phyloP scores from a whole-genome alignment of 164 flowering plant genomes.

The Tetracentron sinense region DNA sequence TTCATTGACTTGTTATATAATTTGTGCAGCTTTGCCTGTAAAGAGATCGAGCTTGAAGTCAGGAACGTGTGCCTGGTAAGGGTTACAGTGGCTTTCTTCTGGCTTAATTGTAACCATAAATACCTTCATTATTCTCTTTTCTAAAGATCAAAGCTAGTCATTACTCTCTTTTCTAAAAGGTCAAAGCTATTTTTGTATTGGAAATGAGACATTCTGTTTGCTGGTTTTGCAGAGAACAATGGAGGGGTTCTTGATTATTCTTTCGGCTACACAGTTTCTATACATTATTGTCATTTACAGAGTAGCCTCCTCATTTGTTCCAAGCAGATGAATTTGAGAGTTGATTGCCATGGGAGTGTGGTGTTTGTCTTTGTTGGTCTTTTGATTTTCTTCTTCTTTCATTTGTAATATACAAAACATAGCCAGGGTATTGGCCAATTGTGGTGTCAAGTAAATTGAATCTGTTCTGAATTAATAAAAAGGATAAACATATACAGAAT shows the following conservation, averaged over 20 bases:
- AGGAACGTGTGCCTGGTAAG: constrained; percentile 58
- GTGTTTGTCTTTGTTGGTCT: no score
- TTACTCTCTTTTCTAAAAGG: background rate
- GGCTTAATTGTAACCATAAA: background rate
- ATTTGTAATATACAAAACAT: no score
- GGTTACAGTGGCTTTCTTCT: background rate
- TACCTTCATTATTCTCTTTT: background rate
- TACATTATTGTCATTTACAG: constrained; percentile 46
- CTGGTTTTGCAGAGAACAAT: constrained; percentile 48
- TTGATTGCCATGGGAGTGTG: no score
- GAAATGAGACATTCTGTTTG: background rate
- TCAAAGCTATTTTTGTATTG: background rate
- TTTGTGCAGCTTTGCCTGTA: constrained; percentile 55
- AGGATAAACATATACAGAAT: no score
- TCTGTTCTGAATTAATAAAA: no score
- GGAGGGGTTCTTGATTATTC: constrained; percentile 63
- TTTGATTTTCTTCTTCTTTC: no score
- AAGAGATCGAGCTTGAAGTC: constrained; percentile 46
- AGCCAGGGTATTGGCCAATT: no score
- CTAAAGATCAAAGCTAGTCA: background rate
- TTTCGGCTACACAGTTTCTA: constrained; percentile 51
- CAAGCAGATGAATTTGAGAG: no score
- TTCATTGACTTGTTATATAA: background rate
- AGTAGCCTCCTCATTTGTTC: constrained; percentile 9
- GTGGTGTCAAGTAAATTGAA: no score